Base-by-base conservation (phyloP, 2,329 filamentous ascomycete species). In the Stromatinia cepivora region DNA sequence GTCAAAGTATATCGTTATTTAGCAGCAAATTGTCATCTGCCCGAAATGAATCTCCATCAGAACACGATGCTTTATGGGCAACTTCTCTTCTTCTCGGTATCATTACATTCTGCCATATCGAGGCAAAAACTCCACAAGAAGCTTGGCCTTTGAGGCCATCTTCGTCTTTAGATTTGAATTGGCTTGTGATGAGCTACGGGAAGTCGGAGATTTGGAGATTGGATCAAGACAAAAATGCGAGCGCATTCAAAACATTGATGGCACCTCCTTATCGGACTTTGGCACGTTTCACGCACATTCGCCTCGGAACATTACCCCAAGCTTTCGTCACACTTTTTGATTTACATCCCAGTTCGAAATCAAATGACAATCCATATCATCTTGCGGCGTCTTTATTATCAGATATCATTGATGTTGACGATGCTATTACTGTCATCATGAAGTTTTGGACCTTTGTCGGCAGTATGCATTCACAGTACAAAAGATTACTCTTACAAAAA, bases 121-220 rank as follows among this genome's bases (percentile, higher is more conserved):
- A 84, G 45, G 78, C 79, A 0, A 70, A 74, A 0, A 77, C 79
- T 0, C 79, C 84, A 0, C 77, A 82, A 63, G 76, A 84, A 67
- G 80, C 84, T 2, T 90, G 87, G 87, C 88, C 88, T 0, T 78
- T 90, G 1, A 83, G 81, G 50, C 71, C 78, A 2, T 76, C 79
- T 0, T 79, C 79, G 0, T 70, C 79, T 0, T 74, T 78, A 0
- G 85, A 88, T 71, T 79, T 90, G 1, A 81, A 85, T 73, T 90
- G 87, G 88, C 75, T 90, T 2, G 84, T 80, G 63, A 82, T 90
- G 76, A 82, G 81, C 69, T 81, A 85, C 17, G 85, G 85, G 0
- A 89, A 90, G 77, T 82, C 80, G 66, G 80, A 81, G 5, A 79
- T 89, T 1, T 88, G 83, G 82, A 75, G 81, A 1, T 4, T 64